phyloP scores from a whole-genome alignment of 306 rosid genomes.

The Inga laurina region DNA sequence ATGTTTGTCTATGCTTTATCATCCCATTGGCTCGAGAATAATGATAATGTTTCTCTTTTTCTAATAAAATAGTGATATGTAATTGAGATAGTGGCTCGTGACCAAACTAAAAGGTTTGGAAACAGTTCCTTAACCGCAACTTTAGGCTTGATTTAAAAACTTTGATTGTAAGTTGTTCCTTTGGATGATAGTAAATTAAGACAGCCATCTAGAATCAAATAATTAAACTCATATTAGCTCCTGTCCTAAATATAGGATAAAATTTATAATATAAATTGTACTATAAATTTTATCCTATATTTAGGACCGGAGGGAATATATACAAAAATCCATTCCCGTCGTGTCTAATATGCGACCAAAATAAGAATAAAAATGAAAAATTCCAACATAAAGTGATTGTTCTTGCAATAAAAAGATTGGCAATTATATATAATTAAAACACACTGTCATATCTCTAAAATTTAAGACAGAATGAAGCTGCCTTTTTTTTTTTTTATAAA shows the following conservation, averaged over 20 bases:
- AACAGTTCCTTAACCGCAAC: background rate
- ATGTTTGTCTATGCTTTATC: conserved; percentile 3
- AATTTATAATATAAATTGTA: too few relatives aligned
- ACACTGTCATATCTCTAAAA: background rate
- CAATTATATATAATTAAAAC: background rate
- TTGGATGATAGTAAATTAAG: background rate
- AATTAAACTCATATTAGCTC: background rate
- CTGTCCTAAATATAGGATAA: too few relatives aligned
- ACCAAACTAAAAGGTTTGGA: background rate
- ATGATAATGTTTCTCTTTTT: conserved; percentile 15
- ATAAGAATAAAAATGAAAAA: background rate
- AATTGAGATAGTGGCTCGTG: conserved; percentile 1
- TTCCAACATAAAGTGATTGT: background rate
- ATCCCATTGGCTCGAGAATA: conserved; percentile 2
- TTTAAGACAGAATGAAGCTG: background rate
- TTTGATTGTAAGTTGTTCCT: background rate
- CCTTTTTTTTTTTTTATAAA: background rate
- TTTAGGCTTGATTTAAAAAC: background rate
- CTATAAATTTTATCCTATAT: too few relatives aligned
- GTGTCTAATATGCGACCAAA: background rate
- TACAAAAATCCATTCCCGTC: background rate
- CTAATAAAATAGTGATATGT: background rate
- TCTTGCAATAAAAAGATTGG: background rate
- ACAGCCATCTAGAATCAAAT: background rate
- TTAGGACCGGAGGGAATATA: too few relatives aligned